Evolutionary conservation across 192 early-diverging fungal genomes (phyloP).

Genomic region (Powellomyces hirtus): DNA sequence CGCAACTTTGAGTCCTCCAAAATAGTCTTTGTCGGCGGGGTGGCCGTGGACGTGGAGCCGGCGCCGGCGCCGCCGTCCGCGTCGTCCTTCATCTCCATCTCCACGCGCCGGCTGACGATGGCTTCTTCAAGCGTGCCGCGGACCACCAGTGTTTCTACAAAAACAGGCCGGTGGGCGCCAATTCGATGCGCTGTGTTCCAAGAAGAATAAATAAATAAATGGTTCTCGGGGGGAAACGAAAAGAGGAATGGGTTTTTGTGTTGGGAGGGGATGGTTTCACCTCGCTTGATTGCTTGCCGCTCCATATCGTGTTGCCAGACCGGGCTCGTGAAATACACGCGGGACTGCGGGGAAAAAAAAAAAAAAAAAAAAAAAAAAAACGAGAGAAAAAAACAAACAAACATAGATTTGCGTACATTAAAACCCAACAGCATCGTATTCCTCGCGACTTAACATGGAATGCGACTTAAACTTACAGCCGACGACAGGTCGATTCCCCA

Average conservation of each 20-base stretch:
- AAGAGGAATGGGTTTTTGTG: not conserved
- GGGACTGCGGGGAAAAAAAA: not conserved
- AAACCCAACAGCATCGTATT: no score
- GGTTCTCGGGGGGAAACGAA: not conserved
- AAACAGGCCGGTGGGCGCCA: constrained; percentile 61
- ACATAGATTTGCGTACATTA: not conserved
- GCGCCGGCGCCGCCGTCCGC: not conserved
- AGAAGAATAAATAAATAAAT: not conserved
- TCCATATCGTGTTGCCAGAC: constrained; percentile 72
- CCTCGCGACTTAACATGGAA: no score
- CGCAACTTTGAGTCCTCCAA: constrained; percentile 3
- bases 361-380: not conserved
- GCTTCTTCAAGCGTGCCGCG: constrained; percentile 54
- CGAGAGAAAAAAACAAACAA: not conserved
- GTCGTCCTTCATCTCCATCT: not conserved
- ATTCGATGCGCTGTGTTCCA: constrained; percentile 78
- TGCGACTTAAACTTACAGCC: constrained; percentile 58
- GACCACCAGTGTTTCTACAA: constrained; percentile 61
- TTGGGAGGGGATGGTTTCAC: no score
- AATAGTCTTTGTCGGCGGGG: not conserved
- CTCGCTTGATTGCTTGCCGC: constrained; percentile 79
- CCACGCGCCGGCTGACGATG: constrained; percentile 22
- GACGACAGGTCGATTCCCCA: constrained; percentile 78
- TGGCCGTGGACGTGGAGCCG: not conserved
- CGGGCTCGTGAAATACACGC: constrained; percentile 35